These are phyloP conservation scores for Penicillium hesseltinei DNA, from an alignment of 2,329 filamentous ascomycete genomes.

Conservation along the genomic window DNA sequence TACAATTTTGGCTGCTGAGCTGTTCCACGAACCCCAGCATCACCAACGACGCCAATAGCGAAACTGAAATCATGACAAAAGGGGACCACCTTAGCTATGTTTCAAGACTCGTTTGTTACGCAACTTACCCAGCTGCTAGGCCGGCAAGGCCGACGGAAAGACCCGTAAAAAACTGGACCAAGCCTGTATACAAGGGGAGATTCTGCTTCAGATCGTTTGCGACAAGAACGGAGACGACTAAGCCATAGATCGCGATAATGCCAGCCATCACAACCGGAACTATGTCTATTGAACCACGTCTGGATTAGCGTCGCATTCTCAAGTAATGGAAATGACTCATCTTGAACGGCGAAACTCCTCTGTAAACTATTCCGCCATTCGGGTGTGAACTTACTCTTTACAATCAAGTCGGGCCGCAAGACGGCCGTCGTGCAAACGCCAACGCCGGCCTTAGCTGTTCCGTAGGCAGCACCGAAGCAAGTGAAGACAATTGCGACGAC, in stretches of 20 bases:
- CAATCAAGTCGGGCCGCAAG: constrained; percentile 93
- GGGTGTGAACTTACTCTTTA: constrained; percentile 76
- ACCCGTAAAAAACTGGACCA: constrained; percentile 82
- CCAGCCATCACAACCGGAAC: constrained; percentile 99
- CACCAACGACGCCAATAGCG: constrained; percentile 77
- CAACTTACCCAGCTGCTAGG: constrained; percentile 66
- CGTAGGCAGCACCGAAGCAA: constrained; percentile 94
- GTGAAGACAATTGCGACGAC: constrained; percentile 93
- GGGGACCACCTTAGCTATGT: not conserved
- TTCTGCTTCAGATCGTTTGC: constrained; percentile 73
- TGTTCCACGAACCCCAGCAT: constrained; percentile 53
- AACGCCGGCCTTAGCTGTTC: constrained; percentile 98
- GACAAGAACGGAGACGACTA: constrained; percentile 86
- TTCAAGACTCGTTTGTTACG: constrained; percentile 3
- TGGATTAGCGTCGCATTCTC: not conserved
- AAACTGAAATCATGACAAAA: constrained; percentile 50
- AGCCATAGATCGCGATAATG: constrained; percentile 99
- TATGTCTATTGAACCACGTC: constrained; percentile 66
- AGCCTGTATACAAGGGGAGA: constrained; percentile 72
- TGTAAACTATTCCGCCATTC: no score
- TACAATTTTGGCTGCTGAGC: constrained; percentile 64
- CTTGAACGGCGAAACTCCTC: no score
- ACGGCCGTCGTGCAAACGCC: constrained; percentile 99
- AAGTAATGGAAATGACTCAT: no score
- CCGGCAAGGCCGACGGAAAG: constrained; percentile 77